Percentiles rank a stretch among this genome's conserved stretches.
phyloP scores from a whole-genome alignment of 2,329 filamentous ascomycete species.

The Claviceps fusiformis region DNA sequence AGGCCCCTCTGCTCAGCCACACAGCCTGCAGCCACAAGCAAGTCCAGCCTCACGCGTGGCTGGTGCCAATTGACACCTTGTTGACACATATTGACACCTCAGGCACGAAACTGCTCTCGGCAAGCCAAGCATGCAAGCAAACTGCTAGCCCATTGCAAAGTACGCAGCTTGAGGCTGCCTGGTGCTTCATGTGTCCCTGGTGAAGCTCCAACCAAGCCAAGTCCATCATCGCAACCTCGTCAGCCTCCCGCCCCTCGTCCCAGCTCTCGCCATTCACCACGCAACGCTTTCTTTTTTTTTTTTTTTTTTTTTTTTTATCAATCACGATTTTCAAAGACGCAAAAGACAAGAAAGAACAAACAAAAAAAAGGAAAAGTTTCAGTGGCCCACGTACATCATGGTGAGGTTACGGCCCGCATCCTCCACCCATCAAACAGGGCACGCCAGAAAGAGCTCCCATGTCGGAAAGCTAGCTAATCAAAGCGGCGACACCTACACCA shows the following conservation, averaged over 20 bases:
- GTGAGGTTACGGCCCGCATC: constrained; percentile 6
- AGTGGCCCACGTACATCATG: constrained; percentile 8
- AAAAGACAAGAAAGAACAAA: not conserved
- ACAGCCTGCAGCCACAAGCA: not conserved
- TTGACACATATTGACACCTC: not conserved
- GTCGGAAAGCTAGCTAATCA: constrained; percentile 4
- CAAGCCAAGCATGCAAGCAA: not conserved
- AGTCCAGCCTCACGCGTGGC: not conserved
- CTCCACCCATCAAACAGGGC: not conserved
- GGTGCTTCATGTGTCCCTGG: constrained; percentile 3
- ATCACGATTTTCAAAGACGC: not conserved
- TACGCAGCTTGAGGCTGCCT: constrained; percentile 5
- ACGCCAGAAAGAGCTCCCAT: not conserved
- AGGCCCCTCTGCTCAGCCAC: not conserved
- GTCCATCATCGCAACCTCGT: constrained; percentile 1
- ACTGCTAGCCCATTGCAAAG: not conserved
- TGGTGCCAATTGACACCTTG: not conserved
- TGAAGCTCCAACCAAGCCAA: constrained; percentile 16
- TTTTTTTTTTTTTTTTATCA: not conserved
- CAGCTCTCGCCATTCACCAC: not conserved
- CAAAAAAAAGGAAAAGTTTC: not conserved
- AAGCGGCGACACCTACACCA: not conserved
- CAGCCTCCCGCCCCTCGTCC: not conserved
- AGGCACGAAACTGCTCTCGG: not conserved
- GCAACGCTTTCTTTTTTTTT: not conserved